These are phyloP conservation scores for Aspergillus phoenicis DNA, from an alignment of 2,329 filamentous ascomycete genomes.

Conservation along the genomic window DNA sequence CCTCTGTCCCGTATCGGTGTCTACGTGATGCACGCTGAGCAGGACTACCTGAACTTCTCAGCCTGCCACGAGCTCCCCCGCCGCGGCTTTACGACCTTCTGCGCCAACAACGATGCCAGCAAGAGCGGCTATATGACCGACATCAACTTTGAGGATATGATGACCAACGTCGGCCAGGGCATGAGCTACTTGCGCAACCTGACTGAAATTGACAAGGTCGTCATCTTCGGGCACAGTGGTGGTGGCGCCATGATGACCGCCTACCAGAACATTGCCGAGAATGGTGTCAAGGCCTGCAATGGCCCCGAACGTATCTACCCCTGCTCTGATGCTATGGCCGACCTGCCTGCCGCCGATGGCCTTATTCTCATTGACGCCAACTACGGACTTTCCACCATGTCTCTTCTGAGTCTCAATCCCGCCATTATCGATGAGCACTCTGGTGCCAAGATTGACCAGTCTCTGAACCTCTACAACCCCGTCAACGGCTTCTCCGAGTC, in stretches of 20 bases:
- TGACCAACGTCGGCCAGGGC: background rate
- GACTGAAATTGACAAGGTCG: background rate
- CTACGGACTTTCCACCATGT: slow-evolving; percentile 2
- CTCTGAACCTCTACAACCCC: background rate
- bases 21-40: slow-evolving; percentile 4
- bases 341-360: background rate
- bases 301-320: background rate
- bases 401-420: background rate
- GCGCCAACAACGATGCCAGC: slow-evolving; percentile 1
- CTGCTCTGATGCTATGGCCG: slow-evolving; percentile 1
- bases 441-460: background rate
- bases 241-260: slow-evolving; percentile 5
- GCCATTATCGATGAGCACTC: slow-evolving; percentile 1
- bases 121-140: slow-evolving; percentile 1
- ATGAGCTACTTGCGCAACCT: slow-evolving; percentile 1
- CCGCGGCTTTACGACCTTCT: slow-evolving; percentile 1
- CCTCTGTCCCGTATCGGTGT: slow-evolving; percentile 1
- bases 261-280: slow-evolving; percentile 1
- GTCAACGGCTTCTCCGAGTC: background rate
- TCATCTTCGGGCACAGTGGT: slow-evolving; percentile 1
- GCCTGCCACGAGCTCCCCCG: background rate
- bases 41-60: slow-evolving; percentile 1
- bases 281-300: slow-evolving; percentile 2
- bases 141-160: background rate
- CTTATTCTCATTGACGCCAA: slow-evolving; percentile 1